Conservation (phyloP, 345 rosid genomes). For the Dipteronia sinensis region DNA sequence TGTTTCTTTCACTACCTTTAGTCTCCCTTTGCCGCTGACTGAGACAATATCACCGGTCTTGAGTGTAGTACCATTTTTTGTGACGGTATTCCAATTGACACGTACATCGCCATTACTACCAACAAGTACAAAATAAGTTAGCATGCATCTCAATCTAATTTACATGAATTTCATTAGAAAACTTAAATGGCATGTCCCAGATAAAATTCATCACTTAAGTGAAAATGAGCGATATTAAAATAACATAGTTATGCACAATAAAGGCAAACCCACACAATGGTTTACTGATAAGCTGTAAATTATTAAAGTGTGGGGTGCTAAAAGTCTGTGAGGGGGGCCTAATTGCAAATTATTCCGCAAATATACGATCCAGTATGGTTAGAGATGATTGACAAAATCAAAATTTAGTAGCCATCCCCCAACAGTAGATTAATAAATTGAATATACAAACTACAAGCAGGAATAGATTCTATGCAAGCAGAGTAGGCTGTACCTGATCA, state of each 20-base stretch:
- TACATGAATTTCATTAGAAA: neutral
- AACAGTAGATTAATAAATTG: neutral
- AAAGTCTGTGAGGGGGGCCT: neutral
- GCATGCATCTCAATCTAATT: neutral
- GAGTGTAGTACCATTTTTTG: conserved; percentile 71
- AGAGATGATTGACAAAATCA: neutral
- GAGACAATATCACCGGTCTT: conserved; percentile 88
- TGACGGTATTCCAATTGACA: conserved; percentile 74
- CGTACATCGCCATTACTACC: conserved; percentile 86
- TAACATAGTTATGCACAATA: neutral
- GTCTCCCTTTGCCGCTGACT: conserved; percentile 84
- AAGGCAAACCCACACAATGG: neutral
- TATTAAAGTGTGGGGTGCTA: neutral
- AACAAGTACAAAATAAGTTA: conserved; percentile 10
- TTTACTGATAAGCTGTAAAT: neutral
- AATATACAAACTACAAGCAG: neutral
- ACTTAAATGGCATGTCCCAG: neutral
- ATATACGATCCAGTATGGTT: neutral
- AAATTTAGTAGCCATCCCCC: neutral
- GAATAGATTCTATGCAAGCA: neutral
- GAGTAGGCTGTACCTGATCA: conserved; percentile 60
- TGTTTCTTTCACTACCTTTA: conserved; percentile 47
- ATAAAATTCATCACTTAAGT: neutral
- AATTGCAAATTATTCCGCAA: neutral
- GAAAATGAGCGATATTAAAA: too few relatives aligned